Conservation (phyloP, 495 filamentous ascomycete genomes). For the Xanthoparmelia taractica region DNA sequence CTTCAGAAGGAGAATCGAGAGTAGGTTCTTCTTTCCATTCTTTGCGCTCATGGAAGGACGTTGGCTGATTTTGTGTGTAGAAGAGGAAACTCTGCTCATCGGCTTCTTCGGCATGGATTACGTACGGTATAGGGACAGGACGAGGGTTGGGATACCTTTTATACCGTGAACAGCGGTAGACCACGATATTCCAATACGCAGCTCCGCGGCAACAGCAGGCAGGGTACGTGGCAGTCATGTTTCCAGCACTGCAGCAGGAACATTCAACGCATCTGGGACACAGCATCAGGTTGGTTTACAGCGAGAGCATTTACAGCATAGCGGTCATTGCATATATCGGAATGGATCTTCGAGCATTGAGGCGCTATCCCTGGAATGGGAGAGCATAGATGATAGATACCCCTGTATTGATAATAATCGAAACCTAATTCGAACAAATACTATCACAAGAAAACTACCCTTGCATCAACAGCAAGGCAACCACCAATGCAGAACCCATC, state of each 20-base stretch:
- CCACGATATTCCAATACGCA: not conserved
- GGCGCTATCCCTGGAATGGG: not conserved
- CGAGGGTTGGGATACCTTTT: slow-evolving; percentile 72
- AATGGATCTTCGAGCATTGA: not conserved
- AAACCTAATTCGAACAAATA: not conserved
- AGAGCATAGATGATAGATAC: not conserved
- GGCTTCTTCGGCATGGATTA: slow-evolving; percentile 84
- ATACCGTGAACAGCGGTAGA: slow-evolving; percentile 27
- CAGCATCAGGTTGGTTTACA: not conserved
- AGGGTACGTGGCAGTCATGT: too few relatives aligned
- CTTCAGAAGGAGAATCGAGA: slow-evolving; percentile 61
- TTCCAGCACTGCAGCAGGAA: not conserved
- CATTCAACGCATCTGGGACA: not conserved
- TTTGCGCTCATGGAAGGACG: not conserved
- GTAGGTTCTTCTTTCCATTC: slow-evolving; percentile 41
- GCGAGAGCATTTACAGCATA: not conserved
- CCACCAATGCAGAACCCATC: not conserved
- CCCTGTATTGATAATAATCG: not conserved
- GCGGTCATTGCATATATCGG: not conserved
- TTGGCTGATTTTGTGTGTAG: slow-evolving; percentile 28
- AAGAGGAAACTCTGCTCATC: slow-evolving; percentile 71
- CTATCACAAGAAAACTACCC: not conserved
- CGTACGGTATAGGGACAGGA: slow-evolving; percentile 56
- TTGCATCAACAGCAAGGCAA: not conserved
- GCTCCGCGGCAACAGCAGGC: not conserved